Base-by-base conservation (phyloP, 495 filamentous ascomycete species). In the Platismatia glauca region DNA sequence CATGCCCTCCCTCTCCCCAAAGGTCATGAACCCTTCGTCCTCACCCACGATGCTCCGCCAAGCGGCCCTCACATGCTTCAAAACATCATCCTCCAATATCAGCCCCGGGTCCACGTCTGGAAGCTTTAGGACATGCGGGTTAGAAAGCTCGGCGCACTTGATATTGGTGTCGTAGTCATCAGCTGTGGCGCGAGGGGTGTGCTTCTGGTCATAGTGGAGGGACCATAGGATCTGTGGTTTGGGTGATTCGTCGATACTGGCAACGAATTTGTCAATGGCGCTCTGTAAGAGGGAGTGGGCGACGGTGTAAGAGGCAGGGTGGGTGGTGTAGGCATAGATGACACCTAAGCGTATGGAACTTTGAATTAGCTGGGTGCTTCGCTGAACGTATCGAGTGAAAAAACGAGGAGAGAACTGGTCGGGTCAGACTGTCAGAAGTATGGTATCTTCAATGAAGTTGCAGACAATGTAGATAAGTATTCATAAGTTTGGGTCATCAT, bases 401-500 rank as follows among this genome's bases (percentile, higher is more conserved):
- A 68, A 52, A 31, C 4, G 66, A 55, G 52, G 61, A 65, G 64
- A 69, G 68, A 64, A 62, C 69, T 69, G 76, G 79, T 74, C 70
- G 74, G 70, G 85, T 96, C 91, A 96, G 91, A 80, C 84, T 89
- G 86, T 90, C 85, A 89, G 85, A 89, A 84, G 84, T 88, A 63
- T 69, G 63, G 74, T 84, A 79, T 89, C 89, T 84, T 91, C 90
- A 93, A 85, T 76, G 77, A 75, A 77, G 75, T 81, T 84, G 84
- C 89, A 90, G 91, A 86, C 89, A 96, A 96, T 96, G 91, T 97
- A 97, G 91, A 94, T 96, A 97, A 96, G 90, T 93, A 87, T 91
- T 92, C 85, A 78, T 68, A 44, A 22, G 67, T 72, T 71, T 80
- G 59, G 79, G 77, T 87, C 84, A 91, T 95, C 91, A 92, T 91